Conservation (phyloP, 2,329 filamentous ascomycete genomes). For the Apiospora arundinis region DNA sequence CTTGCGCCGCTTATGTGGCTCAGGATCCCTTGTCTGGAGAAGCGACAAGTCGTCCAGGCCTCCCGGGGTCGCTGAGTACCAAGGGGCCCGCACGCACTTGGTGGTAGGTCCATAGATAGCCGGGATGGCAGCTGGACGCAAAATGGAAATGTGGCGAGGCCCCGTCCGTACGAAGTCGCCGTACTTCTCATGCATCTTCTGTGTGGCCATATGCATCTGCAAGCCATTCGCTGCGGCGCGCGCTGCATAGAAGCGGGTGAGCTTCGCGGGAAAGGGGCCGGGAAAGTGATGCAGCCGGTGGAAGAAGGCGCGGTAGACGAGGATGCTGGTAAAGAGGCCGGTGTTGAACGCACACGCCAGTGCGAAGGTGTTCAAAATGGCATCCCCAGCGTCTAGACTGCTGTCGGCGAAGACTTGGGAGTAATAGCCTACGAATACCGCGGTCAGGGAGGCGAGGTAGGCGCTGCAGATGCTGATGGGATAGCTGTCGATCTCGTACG, state of each 20-base stretch:
- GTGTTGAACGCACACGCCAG: background rate
- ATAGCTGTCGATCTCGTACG: conserved; percentile 10
- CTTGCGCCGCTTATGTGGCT: conserved; percentile 3
- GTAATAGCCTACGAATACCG: background rate
- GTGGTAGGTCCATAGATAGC: background rate
- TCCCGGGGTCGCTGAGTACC: background rate
- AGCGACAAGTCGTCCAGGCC: background rate
- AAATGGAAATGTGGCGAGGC: conserved; percentile 28
- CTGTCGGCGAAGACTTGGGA: background rate
- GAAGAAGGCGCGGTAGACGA: conserved; percentile 24
- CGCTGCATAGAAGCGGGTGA: conserved; percentile 25
- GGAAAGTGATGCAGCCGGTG: conserved; percentile 26
- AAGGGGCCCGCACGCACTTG: background rate
- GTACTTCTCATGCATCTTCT: conserved; percentile 20
- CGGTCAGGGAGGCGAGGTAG: background rate
- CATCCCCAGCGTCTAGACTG: background rate
- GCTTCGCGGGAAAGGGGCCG: conserved; percentile 23
- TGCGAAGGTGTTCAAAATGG: background rate
- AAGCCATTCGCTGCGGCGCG: conserved; percentile 13
- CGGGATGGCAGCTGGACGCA: background rate
- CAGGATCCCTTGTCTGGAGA: background rate
- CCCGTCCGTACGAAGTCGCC: conserved; percentile 26
- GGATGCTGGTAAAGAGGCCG: background rate
- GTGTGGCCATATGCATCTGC: conserved; percentile 19
- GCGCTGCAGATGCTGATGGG: background rate